These are phyloP conservation scores for Boletus insuetus DNA, from an alignment of 768 basidiomycete genomes.

Conservation along the genomic window DNA sequence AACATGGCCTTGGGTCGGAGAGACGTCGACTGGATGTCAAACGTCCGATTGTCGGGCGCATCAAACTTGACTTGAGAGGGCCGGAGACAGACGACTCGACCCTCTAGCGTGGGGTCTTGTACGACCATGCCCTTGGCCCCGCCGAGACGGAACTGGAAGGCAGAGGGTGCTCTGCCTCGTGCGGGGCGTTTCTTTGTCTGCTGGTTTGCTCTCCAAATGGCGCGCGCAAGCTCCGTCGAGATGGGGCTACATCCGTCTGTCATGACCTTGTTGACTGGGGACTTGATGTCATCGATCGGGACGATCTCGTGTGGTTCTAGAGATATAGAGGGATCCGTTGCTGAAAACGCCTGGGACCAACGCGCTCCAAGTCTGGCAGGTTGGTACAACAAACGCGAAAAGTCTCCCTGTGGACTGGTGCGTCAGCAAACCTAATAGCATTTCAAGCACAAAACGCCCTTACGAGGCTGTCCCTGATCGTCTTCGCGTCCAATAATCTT, in stretches of 20 bases:
- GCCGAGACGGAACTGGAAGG: conserved; percentile 43
- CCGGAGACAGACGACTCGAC: conserved; percentile 38
- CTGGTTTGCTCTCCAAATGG: conserved; percentile 38
- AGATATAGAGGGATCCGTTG: conserved; percentile 45
- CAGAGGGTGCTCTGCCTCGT: conserved; percentile 33
- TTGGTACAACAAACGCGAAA: conserved; percentile 33
- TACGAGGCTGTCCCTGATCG: conserved; percentile 37
- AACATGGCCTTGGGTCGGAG: conserved; percentile 41
- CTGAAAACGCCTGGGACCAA: conserved; percentile 53
- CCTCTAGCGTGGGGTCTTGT: conserved; percentile 37
- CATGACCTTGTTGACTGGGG: conserved; percentile 34
- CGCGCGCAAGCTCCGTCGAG: conserved; percentile 35
- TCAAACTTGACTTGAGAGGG: conserved; percentile 50
- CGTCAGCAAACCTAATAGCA: neutral
- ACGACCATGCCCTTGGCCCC: conserved; percentile 51
- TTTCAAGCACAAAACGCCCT: conserved; percentile 1
- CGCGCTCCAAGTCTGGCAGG: conserved; percentile 53
- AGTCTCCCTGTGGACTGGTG: conserved; percentile 35
- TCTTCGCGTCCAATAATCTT: conserved; percentile 18
- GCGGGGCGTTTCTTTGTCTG: conserved; percentile 20
- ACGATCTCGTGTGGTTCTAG: conserved; percentile 36
- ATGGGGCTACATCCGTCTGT: conserved; percentile 54
- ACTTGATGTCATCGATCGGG: conserved; percentile 29
- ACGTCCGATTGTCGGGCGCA: conserved; percentile 32
- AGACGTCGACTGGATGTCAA: conserved; percentile 51